Evolutionary conservation across 352 stramenopile genomes (phyloP).

Genomic region (Phytophthora colocasiae): DNA sequence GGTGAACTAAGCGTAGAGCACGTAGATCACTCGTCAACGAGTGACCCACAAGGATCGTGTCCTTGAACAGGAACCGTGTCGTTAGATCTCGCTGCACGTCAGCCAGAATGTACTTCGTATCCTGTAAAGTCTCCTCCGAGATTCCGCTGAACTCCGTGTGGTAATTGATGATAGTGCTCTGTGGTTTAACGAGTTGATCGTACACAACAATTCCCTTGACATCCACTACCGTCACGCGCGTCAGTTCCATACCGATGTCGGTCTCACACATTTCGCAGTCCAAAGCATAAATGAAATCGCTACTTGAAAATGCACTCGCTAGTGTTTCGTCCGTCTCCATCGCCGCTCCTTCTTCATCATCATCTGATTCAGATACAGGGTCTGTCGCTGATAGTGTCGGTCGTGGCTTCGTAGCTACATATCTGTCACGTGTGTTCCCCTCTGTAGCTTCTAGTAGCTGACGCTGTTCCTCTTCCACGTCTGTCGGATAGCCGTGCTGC

Average conservation of each 20-base stretch:
- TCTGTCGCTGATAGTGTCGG: constrained; percentile 16
- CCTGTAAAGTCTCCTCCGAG: constrained; percentile 69
- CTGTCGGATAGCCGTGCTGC: constrained; percentile 75
- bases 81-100: constrained; percentile 78
- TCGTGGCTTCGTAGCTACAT: constrained; percentile 56
- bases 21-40: constrained; percentile 88
- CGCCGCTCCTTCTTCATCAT: constrained; percentile 25
- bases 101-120: constrained; percentile 63
- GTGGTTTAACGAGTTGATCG: constrained; percentile 85
- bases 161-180: constrained; percentile 90
- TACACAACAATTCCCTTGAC: constrained; percentile 67
- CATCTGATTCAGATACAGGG: constrained; percentile 9
- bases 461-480: constrained; percentile 67
- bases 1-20: constrained; percentile 79
- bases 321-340: constrained; percentile 38
- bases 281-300: constrained; percentile 66
- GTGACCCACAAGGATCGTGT: constrained; percentile 88
- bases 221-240: constrained; percentile 83
- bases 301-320: constrained; percentile 9
- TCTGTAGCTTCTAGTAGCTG: constrained; percentile 58
- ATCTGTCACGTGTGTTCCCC: constrained; percentile 59
- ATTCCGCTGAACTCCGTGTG: constrained; percentile 92
- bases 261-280: constrained; percentile 93
- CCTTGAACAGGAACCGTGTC: constrained; percentile 61
- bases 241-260: constrained; percentile 84